Conservation (phyloP, 257 asterid species). For the Solanum pimpinellifolium region DNA sequence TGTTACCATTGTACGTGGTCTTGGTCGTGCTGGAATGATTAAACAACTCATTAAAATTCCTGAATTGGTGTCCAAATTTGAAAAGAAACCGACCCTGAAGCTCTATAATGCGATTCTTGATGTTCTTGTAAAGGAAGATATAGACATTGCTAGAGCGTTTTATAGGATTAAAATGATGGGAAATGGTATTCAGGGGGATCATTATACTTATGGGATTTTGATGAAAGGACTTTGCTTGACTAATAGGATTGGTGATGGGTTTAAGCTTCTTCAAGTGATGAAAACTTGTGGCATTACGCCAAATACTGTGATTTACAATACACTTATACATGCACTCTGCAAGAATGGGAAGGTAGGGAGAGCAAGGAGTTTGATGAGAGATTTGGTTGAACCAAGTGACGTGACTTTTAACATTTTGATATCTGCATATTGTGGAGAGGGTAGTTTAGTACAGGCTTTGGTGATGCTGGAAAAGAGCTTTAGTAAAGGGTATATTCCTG, state of each 20-base stretch:
- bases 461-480: slow-evolving; percentile 79
- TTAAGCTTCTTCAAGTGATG: slow-evolving; percentile 70
- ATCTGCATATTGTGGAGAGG: slow-evolving; percentile 68
- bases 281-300: slow-evolving; percentile 39
- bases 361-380: slow-evolving; percentile 75
- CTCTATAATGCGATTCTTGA: slow-evolving; percentile 77
- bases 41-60: slow-evolving; percentile 31
- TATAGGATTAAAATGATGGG: slow-evolving; percentile 75
- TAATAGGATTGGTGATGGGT: slow-evolving; percentile 78
- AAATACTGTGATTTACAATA: slow-evolving; percentile 59
- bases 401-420: slow-evolving; percentile 68
- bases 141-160: slow-evolving; percentile 78
- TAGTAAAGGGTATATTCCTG: slow-evolving; percentile 52
- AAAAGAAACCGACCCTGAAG: slow-evolving; percentile 57
- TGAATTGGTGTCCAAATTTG: slow-evolving; percentile 47
- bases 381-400: slow-evolving; percentile 48
- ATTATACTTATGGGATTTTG: slow-evolving; percentile 71
- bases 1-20: slow-evolving; percentile 62
- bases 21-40: slow-evolving; percentile 59
- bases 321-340: slow-evolving; percentile 68
- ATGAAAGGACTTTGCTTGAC: slow-evolving; percentile 96
- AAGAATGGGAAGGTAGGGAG: slow-evolving; percentile 77
- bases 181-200: slow-evolving; percentile 58
- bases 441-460: slow-evolving; percentile 53
- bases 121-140: slow-evolving; percentile 76